phyloP scores from a whole-genome alignment of 1,284 basidiomycete genomes.

The Puccinia polysora region DNA sequence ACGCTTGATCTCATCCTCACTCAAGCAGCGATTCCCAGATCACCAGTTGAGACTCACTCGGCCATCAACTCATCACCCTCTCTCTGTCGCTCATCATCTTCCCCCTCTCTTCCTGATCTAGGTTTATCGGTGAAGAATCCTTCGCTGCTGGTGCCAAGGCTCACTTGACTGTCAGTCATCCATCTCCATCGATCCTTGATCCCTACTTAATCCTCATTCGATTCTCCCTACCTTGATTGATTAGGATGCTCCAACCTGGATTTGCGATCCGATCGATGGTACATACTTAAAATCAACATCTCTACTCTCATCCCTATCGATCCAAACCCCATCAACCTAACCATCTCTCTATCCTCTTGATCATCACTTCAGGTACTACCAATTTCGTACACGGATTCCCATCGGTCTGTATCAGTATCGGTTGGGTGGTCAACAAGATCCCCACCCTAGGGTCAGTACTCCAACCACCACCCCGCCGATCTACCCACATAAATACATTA shows the following conservation, averaged over 20 bases:
- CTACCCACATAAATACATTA: no score
- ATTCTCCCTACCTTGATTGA: no score
- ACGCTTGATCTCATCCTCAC: constrained; percentile 69
- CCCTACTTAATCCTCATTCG: constrained; percentile 47
- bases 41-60: constrained; percentile 60
- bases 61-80: constrained; percentile 3
- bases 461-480: background rate
- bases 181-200: constrained; percentile 49
- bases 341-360: background rate
- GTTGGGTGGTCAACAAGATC: constrained; percentile 71
- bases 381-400: constrained; percentile 92
- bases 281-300: no score
- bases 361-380: constrained; percentile 71
- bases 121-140: constrained; percentile 83
- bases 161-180: constrained; percentile 59
- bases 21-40: constrained; percentile 65
- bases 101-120: constrained; percentile 43
- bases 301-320: background rate
- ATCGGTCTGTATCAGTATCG: constrained; percentile 82
- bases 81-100: background rate
- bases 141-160: constrained; percentile 69
- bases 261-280: constrained; percentile 43
- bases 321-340: background rate
- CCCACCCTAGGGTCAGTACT: constrained; percentile 64
- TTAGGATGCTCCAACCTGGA: constrained; percentile 25